Evolutionary conservation across 805 yeast species (phyloP), one percentile per base, ranked within the genome.

Genomic region (Ogataea paradorogensis): DNA sequence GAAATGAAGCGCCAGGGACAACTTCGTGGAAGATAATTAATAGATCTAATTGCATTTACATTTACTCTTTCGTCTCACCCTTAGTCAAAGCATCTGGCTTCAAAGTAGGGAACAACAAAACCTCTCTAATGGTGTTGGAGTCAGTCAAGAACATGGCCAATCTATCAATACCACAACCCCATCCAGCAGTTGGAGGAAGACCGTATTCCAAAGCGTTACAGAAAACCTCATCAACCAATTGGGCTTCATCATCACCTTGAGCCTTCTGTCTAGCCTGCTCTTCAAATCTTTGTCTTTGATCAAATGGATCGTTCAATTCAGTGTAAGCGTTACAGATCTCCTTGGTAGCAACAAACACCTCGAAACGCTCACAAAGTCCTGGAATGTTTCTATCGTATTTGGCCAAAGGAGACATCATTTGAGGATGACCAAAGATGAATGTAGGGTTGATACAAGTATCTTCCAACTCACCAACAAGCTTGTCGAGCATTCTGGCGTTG

Each of bases 141-240:
- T 93, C 81, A 47, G 98, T 93, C 72, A 93, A 79, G 75, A 93
- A 93, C 99, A 91, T 91, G 61, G 96, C 89, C 62, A 91, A 66
- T 76, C 99, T 84, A 71, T 91, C 99, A 55, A 91, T 90, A 78
- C 99, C 99, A 71, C 95, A 84, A 57, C 99, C 99, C 98, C 98
- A 91, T 55, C 99, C 99, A 67, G 95, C 98, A 56, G 98, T 93
- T 59, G 99, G 99, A 45, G 99, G 99, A 60, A 91, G 78, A 69
- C 98, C 99, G 67, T 88, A 91, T 73, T 91, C 99, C 60, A 91
- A 78, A 53, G 99, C 97, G 58, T 90, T 86, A 75, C 95, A 84
- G 90, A 91, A 91, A 50, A 86, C 84, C 73, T 91, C 99, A 66
- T 91, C 99, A 50, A 93, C 77, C 67, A 89, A 63, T 74, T 91